Conservation (phyloP, 345 rosid species). For the Salix brachista region DNA sequence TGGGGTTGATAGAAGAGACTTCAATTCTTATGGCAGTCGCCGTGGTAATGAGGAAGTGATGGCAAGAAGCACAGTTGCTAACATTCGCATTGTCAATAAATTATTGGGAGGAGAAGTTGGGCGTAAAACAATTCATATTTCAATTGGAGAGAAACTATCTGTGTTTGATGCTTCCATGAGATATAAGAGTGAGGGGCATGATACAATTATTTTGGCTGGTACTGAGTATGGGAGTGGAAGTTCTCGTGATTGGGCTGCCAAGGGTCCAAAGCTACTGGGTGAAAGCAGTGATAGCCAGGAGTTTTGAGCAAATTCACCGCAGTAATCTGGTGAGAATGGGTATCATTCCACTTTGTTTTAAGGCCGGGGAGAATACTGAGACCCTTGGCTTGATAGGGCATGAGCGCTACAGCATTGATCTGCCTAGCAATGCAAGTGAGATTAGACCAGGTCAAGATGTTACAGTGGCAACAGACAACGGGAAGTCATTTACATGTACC, state of each 20-base stretch:
- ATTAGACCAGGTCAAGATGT: constrained; percentile 89
- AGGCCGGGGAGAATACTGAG: constrained; percentile 78
- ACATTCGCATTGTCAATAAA: constrained; percentile 76
- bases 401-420: constrained; percentile 65
- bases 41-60: constrained; percentile 85
- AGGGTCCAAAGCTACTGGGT: constrained; percentile 95
- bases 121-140: constrained; percentile 76
- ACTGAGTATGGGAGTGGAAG: constrained; percentile 96
- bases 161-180: constrained; percentile 74
- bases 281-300: constrained; percentile 84
- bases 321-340: constrained; percentile 93
- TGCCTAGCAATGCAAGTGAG: constrained; percentile 54
- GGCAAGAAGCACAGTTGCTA: constrained; percentile 86
- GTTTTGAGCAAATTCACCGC: constrained; percentile 84
- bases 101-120: constrained; percentile 82
- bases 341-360: constrained; percentile 75
- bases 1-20: constrained; percentile 74
- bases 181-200: constrained; percentile 39
- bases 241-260: constrained; percentile 99
- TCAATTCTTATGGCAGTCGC: constrained; percentile 85
- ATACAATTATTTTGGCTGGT: constrained; percentile 74
- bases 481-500: constrained; percentile 68
- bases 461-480: constrained; percentile 53
- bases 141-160: constrained; percentile 71
- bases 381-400: constrained; percentile 74